Conservation (phyloP, 2,329 filamentous ascomycete species). For the Ambrosiella cleistominuta region DNA sequence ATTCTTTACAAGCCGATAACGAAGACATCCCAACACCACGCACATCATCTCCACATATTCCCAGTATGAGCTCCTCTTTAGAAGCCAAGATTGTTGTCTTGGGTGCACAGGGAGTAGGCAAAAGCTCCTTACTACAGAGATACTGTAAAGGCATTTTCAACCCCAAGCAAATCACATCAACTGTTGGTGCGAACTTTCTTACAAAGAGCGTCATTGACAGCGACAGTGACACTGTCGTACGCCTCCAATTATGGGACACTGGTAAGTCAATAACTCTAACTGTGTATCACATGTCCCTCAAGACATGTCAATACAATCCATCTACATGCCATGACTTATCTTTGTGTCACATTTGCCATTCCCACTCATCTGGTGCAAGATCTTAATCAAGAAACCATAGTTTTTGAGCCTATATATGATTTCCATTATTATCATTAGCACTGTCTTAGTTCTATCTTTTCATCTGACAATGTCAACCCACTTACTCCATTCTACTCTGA, state of each 20-base stretch:
- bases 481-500: background rate
- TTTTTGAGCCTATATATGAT: background rate
- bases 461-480: background rate
- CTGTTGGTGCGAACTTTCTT: slow-evolving; percentile 65
- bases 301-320: background rate
- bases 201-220: slow-evolving; percentile 66
- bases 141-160: slow-evolving; percentile 58
- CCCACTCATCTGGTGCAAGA: background rate
- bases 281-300: too few species aligned
- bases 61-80: slow-evolving; percentile 37
- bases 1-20: background rate
- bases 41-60: background rate
- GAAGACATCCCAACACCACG: background rate
- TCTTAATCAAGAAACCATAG: background rate
- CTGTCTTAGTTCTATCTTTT: background rate
- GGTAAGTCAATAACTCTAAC: slow-evolving; percentile 25
- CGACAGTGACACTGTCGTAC: slow-evolving; percentile 69
- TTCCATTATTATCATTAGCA: background rate
- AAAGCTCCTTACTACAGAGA: slow-evolving; percentile 60
- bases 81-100: slow-evolving; percentile 72
- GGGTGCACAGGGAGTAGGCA: slow-evolving; percentile 62
- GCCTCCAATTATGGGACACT: slow-evolving; percentile 94
- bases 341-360: background rate
- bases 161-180: slow-evolving; percentile 45
- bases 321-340: background rate